phyloP scores from a whole-genome alignment of 2,329 filamentous ascomycete species.

The Ceratocystis diversiconidia region DNA sequence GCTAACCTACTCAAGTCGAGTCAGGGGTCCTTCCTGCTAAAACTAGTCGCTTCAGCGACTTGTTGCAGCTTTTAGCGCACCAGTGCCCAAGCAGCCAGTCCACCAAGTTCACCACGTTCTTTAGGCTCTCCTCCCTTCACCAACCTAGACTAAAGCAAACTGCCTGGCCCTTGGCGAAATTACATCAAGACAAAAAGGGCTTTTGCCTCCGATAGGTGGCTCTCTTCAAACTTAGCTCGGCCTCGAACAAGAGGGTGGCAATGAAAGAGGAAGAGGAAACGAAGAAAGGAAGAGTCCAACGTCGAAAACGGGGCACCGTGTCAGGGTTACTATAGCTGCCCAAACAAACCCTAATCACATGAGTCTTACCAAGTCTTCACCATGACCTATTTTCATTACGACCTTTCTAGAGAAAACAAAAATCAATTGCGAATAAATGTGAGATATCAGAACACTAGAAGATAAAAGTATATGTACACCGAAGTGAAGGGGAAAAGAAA shows the following conservation, averaged over 20 bases:
- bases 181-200: constrained; percentile 2
- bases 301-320: not conserved
- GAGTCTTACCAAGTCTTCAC: too few species aligned
- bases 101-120: not conserved
- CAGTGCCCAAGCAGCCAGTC: not conserved
- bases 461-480: not conserved
- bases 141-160: not conserved
- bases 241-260: too few species aligned
- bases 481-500: not conserved
- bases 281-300: not conserved
- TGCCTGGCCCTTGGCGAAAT: not conserved
- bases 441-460: not conserved
- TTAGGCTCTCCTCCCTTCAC: not conserved
- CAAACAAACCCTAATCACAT: too few species aligned
- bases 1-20: too few species aligned
- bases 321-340: not conserved
- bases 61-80: not conserved
- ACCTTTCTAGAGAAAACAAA: too few species aligned
- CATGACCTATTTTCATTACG: too few species aligned
- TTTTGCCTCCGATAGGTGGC: not conserved
- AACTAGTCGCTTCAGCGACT: not conserved
- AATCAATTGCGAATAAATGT: too few species aligned
- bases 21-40: not conserved
- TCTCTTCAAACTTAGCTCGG: too few species aligned
- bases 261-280: not conserved